phyloP scores from a whole-genome alignment of 495 filamentous ascomycete species.

The Aspergillus biplanus region DNA sequence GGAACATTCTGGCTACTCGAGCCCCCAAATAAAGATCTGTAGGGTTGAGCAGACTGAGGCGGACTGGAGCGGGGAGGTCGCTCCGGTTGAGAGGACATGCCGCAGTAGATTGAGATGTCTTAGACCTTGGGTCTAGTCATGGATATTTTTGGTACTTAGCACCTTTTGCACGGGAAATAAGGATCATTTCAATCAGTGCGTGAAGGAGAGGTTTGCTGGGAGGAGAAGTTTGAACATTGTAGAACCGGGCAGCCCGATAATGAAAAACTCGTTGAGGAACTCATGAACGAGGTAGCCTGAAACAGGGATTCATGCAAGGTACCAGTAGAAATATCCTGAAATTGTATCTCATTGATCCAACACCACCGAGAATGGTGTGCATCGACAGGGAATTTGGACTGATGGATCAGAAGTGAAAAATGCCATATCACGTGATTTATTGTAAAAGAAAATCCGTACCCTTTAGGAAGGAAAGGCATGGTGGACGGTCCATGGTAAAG shows the following conservation, averaged over 20 bases:
- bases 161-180: too few relatives aligned
- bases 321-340: too few relatives aligned
- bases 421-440: background rate
- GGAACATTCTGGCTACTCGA: slow-evolving; percentile 30
- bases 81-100: slow-evolving; percentile 42
- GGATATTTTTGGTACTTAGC: background rate
- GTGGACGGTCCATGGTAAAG: background rate
- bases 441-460: background rate
- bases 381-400: background rate
- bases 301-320: too few relatives aligned
- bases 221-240: too few relatives aligned
- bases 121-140: background rate
- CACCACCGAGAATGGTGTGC: background rate
- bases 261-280: too few relatives aligned
- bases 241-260: too few relatives aligned
- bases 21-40: slow-evolving; percentile 41
- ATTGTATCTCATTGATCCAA: background rate
- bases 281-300: too few relatives aligned
- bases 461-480: background rate
- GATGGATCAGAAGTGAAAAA: background rate
- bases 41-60: slow-evolving; percentile 42
- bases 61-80: slow-evolving; percentile 29
- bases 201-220: too few relatives aligned
- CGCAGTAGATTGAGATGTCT: slow-evolving; percentile 16
- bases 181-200: too few relatives aligned